Evolutionary conservation across 306 rosid genomes (phyloP), one percentile per base, ranked within the genome.

Genomic region (Comarum palustre): DNA sequence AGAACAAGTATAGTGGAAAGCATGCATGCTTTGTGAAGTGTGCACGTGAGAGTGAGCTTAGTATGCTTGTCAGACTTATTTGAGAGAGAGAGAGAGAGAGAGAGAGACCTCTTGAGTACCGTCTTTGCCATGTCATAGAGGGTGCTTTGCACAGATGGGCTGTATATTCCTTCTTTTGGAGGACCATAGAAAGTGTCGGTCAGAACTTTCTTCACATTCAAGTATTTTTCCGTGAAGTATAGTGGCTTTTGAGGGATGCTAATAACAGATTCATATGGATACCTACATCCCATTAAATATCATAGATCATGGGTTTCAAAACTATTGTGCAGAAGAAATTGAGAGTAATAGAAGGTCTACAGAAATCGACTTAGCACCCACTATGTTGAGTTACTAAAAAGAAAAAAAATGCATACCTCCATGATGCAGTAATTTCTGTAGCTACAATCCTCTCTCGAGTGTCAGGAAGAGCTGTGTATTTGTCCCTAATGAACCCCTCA

Each of bases 101-200:
- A n/a, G n/a, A n/a, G n/a, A n/a, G 66, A 94, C 99, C 96, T 84
- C 86, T 72, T 85, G 48, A 94, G 88, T 51, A 85, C 81, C 64
- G 84, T 81, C 83, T 70, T 87, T 57, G 90, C 99, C 99, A 94
- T 94, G 63, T 81, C 87, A 84, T 88, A 90, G 67, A 94, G 97
- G 13, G 99, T 94, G 80, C 81, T 81, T 81, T 94, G 99, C 79
- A 94, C 97, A 58, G 99, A 94, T 22, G 97, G 93, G 75, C 99
- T 94, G 57, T 89, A 94, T 25, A 85, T 90, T 63, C 97, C 99
- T 68, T 38, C 90, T 47, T 82, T 85, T 55, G 97, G 88, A 73
- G 83, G 91, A 60, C 97, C 97, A 43, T 70, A 89, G 79, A 94
- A 94, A 11, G 97, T 90, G 84, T 84, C 86, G 32, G 71, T 71